Evolutionary conservation across 768 basidiomycete genomes (phyloP).

Genomic region (Boletus insuetus): DNA sequence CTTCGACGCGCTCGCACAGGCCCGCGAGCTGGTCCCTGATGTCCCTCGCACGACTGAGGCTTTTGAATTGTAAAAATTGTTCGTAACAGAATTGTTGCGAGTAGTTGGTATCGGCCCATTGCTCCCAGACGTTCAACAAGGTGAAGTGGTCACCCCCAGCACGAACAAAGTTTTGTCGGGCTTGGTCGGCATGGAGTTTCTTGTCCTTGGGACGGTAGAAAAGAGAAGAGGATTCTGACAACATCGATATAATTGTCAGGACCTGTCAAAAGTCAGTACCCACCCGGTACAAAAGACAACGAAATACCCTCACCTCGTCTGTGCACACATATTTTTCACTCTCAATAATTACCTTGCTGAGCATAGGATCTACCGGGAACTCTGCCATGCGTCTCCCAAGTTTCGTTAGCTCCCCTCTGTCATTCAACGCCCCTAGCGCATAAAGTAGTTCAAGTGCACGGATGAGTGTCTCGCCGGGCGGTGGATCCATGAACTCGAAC

Average conservation of each 20-base stretch:
- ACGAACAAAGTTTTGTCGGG: constrained; percentile 94
- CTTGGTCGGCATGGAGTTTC: constrained; percentile 95
- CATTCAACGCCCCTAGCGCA: constrained; percentile 93
- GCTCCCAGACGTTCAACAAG: constrained; percentile 95
- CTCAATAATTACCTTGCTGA: constrained; percentile 93
- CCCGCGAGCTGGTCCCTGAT: constrained; percentile 95
- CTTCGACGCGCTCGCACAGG: constrained; percentile 95
- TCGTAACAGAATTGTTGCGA: constrained; percentile 97
- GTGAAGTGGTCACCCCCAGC: constrained; percentile 98
- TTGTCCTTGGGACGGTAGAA: constrained; percentile 99
- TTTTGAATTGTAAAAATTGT: constrained; percentile 94
- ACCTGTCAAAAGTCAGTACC: constrained; percentile 47
- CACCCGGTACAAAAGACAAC: neutral
- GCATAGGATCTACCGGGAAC: constrained; percentile 97
- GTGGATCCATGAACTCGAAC: constrained; percentile 98
- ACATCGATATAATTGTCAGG: constrained; percentile 95
- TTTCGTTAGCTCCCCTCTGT: constrained; percentile 95
- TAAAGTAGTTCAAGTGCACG: constrained; percentile 91
- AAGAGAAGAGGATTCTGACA: constrained; percentile 91
- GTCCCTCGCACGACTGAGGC: constrained; percentile 89
- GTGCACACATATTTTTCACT: constrained; percentile 94
- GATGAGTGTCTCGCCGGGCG: constrained; percentile 96
- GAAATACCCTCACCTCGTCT: constrained; percentile 71
- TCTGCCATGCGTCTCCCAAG: constrained; percentile 97
- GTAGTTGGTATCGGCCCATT: constrained; percentile 98